Base-by-base conservation (phyloP, 805 yeast genomes). In the Barnettozyma sp. region DNA sequence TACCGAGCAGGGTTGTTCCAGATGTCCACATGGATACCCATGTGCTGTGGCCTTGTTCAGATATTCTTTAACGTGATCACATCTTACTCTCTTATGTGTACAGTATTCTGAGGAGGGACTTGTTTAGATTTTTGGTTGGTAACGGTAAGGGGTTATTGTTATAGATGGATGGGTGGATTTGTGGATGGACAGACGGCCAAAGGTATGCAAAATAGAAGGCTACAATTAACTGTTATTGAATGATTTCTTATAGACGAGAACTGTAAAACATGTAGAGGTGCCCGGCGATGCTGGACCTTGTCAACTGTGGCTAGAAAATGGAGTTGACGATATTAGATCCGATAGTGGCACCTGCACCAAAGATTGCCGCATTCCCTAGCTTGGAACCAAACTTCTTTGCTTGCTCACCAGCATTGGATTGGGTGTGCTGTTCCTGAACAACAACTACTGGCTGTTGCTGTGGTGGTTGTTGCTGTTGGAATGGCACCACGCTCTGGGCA, bases 21-120 rank as follows among this genome's bases (percentile, higher is more conserved):
- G 16, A 84, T 92, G 94, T 80, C 94, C 10, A 84, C 97, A 0
- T 90, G 98, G 98, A 76, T 90, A 7, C 97, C 98, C 0, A 70
- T 90, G 45, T 71, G 82, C 37, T 84, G 88, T 76, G 94, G 78
- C 0, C 58, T 82, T 3, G 71, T 82, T 5, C 78, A 76, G 46
- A 67, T 83, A 6, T 52, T 86, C 28, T 82, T 73, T 56, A 75
- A 82, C 52, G 68, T 85, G 23, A 65, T 80, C 22, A 70, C 78
- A 7, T 70, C 83, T 6, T 85, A 82, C 54, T 74, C 82, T 39
- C 67, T 76, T 41, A 71, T 71, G 30, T 58, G 73, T 12, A 62
- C 60, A 1, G 50, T 71, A 8, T 55, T 67, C 34, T 73, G 54
- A 50, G 49, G 45, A 33, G 35, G 51, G 7, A 41, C 51, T 35